Conservation (phyloP, 345 rosid species). For the Syzygium aqueum region DNA sequence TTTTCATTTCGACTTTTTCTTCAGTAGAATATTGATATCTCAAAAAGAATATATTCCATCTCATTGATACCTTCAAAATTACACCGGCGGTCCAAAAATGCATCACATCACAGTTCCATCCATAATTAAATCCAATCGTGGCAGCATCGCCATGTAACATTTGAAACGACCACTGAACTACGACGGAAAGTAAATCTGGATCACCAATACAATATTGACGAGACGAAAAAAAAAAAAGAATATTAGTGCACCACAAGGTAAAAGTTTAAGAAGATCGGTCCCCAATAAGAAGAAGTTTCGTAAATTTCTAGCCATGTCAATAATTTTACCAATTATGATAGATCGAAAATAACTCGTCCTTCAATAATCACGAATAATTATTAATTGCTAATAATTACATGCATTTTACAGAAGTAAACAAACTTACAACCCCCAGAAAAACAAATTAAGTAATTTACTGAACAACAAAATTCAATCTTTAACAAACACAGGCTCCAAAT, state of each 20-base stretch:
- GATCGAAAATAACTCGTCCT: background rate
- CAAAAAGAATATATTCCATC: too few species aligned
- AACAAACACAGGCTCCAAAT: background rate
- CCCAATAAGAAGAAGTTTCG: background rate
- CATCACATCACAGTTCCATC: fast-evolving
- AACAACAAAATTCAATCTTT: background rate
- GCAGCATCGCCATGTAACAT: background rate
- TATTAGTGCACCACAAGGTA: background rate
- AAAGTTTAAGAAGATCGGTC: background rate
- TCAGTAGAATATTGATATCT: too few species aligned
- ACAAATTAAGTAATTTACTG: background rate
- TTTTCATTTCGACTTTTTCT: too few species aligned
- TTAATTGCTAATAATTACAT: background rate
- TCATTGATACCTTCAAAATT: too few species aligned
- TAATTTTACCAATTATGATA: background rate
- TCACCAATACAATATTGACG: fast-evolving
- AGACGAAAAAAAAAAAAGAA: fast-evolving
- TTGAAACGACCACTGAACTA: background rate
- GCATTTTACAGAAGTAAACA: background rate
- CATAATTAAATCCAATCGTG: too few species aligned
- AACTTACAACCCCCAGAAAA: background rate
- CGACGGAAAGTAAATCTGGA: fast-evolving
- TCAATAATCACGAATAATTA: background rate
- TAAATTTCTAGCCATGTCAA: background rate
- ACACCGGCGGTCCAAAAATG: too few species aligned